phyloP scores from a whole-genome alignment of 768 basidiomycete species.

The Collybia sordida region DNA sequence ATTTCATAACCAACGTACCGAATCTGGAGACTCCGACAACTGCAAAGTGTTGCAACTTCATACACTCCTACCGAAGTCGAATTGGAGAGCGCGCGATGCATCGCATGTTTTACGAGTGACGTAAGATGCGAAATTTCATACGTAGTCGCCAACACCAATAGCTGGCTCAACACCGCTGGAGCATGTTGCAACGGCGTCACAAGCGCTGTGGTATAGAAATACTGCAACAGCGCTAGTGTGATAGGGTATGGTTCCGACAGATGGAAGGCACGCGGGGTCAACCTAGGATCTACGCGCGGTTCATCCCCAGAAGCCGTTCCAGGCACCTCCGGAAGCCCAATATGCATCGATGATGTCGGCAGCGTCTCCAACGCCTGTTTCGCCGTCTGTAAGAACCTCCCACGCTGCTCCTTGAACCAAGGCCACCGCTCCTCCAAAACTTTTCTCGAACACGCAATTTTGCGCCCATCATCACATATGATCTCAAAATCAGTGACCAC shows the following conservation, averaged over 20 bases:
- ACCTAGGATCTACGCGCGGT: conserved; percentile 69
- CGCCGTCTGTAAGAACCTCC: conserved; percentile 58
- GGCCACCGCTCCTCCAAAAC: conserved; percentile 92
- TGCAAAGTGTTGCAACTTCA: conserved; percentile 91
- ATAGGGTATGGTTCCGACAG: conserved; percentile 91
- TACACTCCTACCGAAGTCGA: conserved; percentile 89
- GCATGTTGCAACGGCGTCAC: conserved; percentile 91
- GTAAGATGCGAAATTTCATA: conserved; percentile 80
- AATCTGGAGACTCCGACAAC: conserved; percentile 86
- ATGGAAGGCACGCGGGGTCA: conserved; percentile 75
- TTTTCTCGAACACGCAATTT: conserved; percentile 78
- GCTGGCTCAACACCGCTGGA: conserved; percentile 83
- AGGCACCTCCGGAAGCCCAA: conserved; percentile 61
- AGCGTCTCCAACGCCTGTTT: conserved; percentile 54
- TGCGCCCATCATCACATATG: conserved; percentile 86
- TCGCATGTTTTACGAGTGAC: conserved; percentile 85
- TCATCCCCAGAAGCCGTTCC: conserved; percentile 48
- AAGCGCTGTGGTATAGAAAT: conserved; percentile 86
- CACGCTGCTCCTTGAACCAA: conserved; percentile 84
- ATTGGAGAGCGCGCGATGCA: conserved; percentile 86
- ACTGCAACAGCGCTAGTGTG: conserved; percentile 87
- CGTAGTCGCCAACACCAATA: conserved; percentile 80
- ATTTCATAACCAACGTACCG: conserved; percentile 47
- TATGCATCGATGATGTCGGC: conserved; percentile 60
- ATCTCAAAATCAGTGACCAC: conserved; percentile 90